Base-by-base conservation (phyloP, 2,329 filamentous ascomycete genomes). In the Alternaria consortialis region DNA sequence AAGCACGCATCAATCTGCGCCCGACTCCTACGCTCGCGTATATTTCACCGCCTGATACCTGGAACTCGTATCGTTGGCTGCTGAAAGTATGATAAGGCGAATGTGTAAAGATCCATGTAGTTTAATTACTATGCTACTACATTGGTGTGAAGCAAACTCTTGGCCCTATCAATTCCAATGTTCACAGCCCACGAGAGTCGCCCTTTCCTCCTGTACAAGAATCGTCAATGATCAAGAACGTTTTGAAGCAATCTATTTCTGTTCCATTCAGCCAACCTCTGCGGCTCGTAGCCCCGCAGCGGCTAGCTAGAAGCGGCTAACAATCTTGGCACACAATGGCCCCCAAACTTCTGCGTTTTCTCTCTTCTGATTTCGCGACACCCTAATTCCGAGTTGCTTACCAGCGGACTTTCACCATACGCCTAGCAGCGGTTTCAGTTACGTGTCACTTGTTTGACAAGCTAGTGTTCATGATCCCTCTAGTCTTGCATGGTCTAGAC, bases 1-100 rank as follows among this genome's bases (percentile, higher is more conserved):
- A 54, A 58, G 36, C 51, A 52, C 39, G 47, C 55, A 52, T 40
- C 37, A 40, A 40, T 40, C 20, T 23, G 23, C 23, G 37, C 42
- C 42, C 25, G 42, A 25, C 12, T 44, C 20, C 42, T 44, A 44
- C 42, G 15, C 42, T 29, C 42, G 42, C 42, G 15, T 27, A 29
- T n/a, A 13, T 40, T 40, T 13, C 3, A 23, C 11, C 37, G 37
- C 37, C 6, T 40, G 37, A 39, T n/a, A 40, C 7, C 37, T 40
- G 37, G 9, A 40, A 17, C n/a, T 23, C 7, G n/a, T 8, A 17
- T 40, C 11, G 5, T 20, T 40, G 37, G 37, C 37, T 2, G 17
- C 8, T 29, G 27, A 29, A 29, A 29, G 27, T 29, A 29, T 29
- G 27, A 29, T 29, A 7, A 2, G 27, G 9, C 11, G 17, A 42